Base-by-base conservation (phyloP, 768 basidiomycete genomes). In the Aureoboletus auriporus region DNA sequence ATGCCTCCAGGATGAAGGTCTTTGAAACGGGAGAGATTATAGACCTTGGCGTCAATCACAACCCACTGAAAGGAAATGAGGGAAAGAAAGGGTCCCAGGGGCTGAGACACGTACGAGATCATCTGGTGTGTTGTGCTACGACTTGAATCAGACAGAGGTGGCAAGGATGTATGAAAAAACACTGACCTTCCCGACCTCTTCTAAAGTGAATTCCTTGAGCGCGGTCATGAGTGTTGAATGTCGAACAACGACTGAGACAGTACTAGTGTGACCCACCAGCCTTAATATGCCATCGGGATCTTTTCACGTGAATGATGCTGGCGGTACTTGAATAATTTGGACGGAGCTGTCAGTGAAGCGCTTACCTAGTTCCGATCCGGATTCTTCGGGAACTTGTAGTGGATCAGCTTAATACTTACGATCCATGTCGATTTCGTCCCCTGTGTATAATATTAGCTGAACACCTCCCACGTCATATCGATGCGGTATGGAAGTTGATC, bases 1-100 rank as follows among this genome's bases (percentile, higher is more conserved):
- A 75, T 65, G 10, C 93, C 93, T 41, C 93, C 93, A 1, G 91
- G 93, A 60, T 96, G 93, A 55, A 93, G 71, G 41, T 73, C 74
- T 44, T 78, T 79, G 69, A 96, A 95, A 59, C 80, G 83, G 44
- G 84, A 82, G 23, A 96, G 69, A 64, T 93, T 84, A 62, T 83
- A 92, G 28, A 92, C 89, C 64, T 88, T 88, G 47, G 82, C 78
- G 61, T 94, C 92, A 49, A 93, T 77, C 50, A 89, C 77, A 42
- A 93, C 71, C 89, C 91, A 93, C 84, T 89, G 36, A 30, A 37
- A 30, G 39, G 26, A 10, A 2, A 31, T 57, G 20, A 59, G 49
- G 12, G 7, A 26, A 6, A 41, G 26, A 12, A 42, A 17, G 14
- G 42, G 17, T 6, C 23, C 20, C 20, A 23, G 4, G 6, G 14